A percentile compares a stretch with the other conserved stretches of the same genome.
Conservation (phyloP, 139 green algal genomes). For the Edaphochlamys debaryana region DNA sequence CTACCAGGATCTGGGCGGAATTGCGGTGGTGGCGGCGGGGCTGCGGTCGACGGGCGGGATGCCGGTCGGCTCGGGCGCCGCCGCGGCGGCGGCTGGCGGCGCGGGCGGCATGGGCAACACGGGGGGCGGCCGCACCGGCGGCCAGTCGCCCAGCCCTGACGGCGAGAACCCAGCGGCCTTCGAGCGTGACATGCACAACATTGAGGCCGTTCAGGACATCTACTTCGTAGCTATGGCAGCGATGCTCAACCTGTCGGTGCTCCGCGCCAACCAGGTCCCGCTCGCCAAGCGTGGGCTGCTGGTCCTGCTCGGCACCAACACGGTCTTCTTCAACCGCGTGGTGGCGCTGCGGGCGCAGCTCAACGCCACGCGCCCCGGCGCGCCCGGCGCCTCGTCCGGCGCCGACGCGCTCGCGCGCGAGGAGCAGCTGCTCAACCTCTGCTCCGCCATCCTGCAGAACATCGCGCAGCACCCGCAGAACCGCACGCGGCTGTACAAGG, state of each 20-base stretch:
- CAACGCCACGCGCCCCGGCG: conserved; percentile 23
- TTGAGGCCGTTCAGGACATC: conserved; percentile 67
- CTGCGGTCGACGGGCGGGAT: neutral
- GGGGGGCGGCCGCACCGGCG: neutral
- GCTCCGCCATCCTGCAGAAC: conserved; percentile 73
- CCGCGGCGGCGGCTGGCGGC: neutral
- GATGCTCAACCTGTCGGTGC: conserved; percentile 77
- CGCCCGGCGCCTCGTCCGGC: neutral
- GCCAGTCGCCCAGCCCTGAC: too few relatives aligned
- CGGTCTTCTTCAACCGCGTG: conserved; percentile 55
- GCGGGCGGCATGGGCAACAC: neutral
- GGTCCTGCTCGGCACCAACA: conserved; percentile 71
- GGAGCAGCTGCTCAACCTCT: conserved; percentile 65
- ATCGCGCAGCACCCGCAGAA: conserved; percentile 72
- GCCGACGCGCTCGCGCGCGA: conserved; percentile 42
- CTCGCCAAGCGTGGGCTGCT: conserved; percentile 69
- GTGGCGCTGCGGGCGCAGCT: conserved; percentile 16
- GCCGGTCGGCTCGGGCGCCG: neutral
- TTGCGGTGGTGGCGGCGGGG: neutral
- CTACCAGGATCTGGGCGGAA: conserved; percentile 24
- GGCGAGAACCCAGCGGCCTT: conserved; percentile 51
- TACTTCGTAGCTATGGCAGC: conserved; percentile 62
- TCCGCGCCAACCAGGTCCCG: conserved; percentile 62
- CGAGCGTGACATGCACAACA: conserved; percentile 66
- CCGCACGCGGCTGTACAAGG: conserved; percentile 75